A percentile compares a stretch with the other conserved stretches of the same genome.
phyloP scores from a whole-genome alignment of 2,329 filamentous ascomycete genomes.

The Davidsoniella australis region DNA sequence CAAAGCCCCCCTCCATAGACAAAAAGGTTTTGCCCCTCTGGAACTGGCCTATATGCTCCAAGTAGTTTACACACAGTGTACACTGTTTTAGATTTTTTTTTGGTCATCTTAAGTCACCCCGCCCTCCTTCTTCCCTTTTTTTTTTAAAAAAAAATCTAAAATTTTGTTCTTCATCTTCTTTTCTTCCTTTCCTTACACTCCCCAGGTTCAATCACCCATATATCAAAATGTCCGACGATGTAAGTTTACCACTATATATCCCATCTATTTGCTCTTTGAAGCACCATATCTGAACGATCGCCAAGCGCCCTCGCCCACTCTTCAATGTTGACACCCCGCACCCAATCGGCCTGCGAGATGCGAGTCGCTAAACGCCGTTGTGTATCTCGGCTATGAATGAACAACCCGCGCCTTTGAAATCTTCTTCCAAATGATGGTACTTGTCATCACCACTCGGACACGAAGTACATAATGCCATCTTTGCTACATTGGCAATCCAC shows the following conservation, averaged over 20 bases:
- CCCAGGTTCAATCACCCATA: conserved; percentile 19
- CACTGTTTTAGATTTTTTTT: conserved; percentile 12
- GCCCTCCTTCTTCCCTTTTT: conserved; percentile 15
- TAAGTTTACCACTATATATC: conserved; percentile 22
- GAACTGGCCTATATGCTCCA: not conserved
- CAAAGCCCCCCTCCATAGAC: conserved; percentile 1
- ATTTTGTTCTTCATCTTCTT: conserved; percentile 14
- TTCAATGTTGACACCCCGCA: too few species aligned
- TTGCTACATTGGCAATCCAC: too few species aligned
- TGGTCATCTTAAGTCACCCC: conserved; percentile 10
- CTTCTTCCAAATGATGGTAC: too few species aligned
- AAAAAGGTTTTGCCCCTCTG: conserved; percentile 6
- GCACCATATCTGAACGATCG: not conserved
- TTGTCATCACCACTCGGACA: too few species aligned
- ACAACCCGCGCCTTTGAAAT: too few species aligned
- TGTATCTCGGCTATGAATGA: too few species aligned
- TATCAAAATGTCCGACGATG: conserved; percentile 43
- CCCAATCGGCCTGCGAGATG: too few species aligned
- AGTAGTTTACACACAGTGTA: conserved; percentile 12
- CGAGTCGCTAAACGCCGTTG: too few species aligned
- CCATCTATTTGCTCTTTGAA: not conserved
- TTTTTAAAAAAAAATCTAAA: conserved; percentile 14
- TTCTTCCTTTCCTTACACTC: conserved; percentile 16
- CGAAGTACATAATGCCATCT: too few species aligned
- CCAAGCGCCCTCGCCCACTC: too few species aligned